phyloP scores from a whole-genome alignment of 257 asterid genomes.

The Solanum phureja region DNA sequence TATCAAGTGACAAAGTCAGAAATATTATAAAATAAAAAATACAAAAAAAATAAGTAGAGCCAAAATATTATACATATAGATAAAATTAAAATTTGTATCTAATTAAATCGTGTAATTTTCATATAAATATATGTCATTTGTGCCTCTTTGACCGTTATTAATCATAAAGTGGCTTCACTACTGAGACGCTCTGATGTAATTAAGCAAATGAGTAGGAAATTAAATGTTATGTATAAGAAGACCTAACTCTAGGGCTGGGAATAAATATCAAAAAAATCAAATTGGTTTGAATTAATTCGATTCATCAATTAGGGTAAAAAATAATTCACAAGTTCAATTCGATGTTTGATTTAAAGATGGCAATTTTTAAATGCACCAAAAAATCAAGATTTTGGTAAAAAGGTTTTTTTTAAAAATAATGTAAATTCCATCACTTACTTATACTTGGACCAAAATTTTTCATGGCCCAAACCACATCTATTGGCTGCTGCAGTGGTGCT shows the following conservation, averaged over 20 bases:
- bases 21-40: too few species aligned
- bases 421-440: not conserved
- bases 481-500: not conserved
- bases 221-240: not conserved
- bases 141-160: not conserved
- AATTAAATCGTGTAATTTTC: not conserved
- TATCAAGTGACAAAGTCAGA: not conserved
- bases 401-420: accelerated
- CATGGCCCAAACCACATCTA: not conserved
- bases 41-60: not conserved
- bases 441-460: not conserved
- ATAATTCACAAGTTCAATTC: too few species aligned
- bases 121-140: not conserved
- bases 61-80: not conserved
- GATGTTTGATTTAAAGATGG: not conserved
- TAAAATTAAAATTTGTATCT: too few species aligned
- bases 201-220: not conserved
- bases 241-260: not conserved
- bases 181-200: not conserved
- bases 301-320: not conserved
- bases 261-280: not conserved
- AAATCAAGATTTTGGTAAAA: too few species aligned
- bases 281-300: not conserved
- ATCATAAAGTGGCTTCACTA: not conserved
- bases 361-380: too few species aligned